A percentile compares a stretch with the other conserved stretches of the same genome.
These are phyloP conservation scores for Gloeostereum incarnatum DNA, from an alignment of 768 basidiomycete species.

Conservation along the genomic window DNA sequence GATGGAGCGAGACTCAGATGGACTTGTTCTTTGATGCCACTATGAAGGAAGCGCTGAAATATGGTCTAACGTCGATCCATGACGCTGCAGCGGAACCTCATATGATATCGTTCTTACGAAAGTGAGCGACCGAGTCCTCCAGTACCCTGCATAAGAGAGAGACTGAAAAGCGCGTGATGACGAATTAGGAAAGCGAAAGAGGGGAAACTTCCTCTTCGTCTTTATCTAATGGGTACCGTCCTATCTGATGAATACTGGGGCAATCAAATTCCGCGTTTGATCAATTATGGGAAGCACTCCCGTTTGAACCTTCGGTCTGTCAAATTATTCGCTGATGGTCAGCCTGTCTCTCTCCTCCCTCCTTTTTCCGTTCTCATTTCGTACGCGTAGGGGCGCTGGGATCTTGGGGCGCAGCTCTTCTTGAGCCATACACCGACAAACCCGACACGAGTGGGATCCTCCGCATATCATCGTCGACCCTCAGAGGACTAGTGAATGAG, in stretches of 20 bases:
- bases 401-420: slow-evolving; percentile 85
- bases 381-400: slow-evolving; percentile 65
- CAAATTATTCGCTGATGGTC: slow-evolving; percentile 75
- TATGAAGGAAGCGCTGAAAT: slow-evolving; percentile 57
- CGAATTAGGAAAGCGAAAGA: slow-evolving; percentile 58
- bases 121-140: slow-evolving; percentile 27
- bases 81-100: slow-evolving; percentile 55
- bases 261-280: slow-evolving; percentile 43
- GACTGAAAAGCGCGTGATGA: too few relatives aligned
- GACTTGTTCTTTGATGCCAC: slow-evolving; percentile 54
- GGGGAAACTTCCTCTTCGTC: slow-evolving; percentile 52
- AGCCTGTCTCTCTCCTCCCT: slow-evolving; percentile 3
- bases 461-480: slow-evolving; percentile 40
- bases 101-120: slow-evolving; percentile 54
- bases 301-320: slow-evolving; percentile 54
- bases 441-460: slow-evolving; percentile 66
- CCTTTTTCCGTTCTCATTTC: neutral
- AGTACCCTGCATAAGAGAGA: neutral
- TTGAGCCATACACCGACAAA: slow-evolving; percentile 78
- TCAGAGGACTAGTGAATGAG: slow-evolving; percentile 43
- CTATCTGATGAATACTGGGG: slow-evolving; percentile 60
- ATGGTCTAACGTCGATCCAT: slow-evolving; percentile 82
- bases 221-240: slow-evolving; percentile 52
- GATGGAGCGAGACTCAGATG: slow-evolving; percentile 50
- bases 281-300: slow-evolving; percentile 46